Evolutionary conservation across 495 filamentous ascomycete species (phyloP), one percentile per base, ranked within the genome.

Genomic region (Penicillium lividum): DNA sequence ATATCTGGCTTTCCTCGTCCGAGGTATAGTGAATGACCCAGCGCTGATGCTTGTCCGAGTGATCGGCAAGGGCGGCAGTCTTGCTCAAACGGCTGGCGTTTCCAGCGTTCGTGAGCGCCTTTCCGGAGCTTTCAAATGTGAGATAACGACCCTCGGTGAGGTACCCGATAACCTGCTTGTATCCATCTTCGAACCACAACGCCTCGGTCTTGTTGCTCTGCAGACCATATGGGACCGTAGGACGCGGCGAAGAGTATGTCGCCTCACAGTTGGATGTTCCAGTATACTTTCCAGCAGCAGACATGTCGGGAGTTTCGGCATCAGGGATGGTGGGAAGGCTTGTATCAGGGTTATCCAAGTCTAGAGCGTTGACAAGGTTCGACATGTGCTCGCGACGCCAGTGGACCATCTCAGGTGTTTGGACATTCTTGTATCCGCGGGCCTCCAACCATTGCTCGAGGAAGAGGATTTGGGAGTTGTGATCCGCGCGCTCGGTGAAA

Each of bases 361-460:
- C 80, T 61, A 84, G 72, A 13, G 82, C 82, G 36, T 77, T 79
- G 53, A 79, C 69, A 13, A 83, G 71, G 52, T 80, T 73, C 13
- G 80, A 82, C 82, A 84, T 84, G 65, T 83, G 77, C 4, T 68
- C 63, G 2, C 82, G 76, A 29, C 82, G 73, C 82, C 82, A 84
- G 4, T 68, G 55, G 0, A 75, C 73, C 74, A 84, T 82, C 60
- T 82, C 69, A 25, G 74, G 63, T 0, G 81, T 81, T 33, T 59
- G 64, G 27, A 82, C 69, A 36, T 80, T 72, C n/a, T 68, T 65
- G 60, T 77, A 71, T n/a, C 80, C 80, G 51, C 78, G 77, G 3
- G 80, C 76, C 9, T 64, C 63, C 6, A 82, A 63, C 80, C 80
- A 83, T 57, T 82, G 54, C 65, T 84, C 82, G 11, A 84, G 55